These are phyloP conservation scores for Dendrocalamus sinicus DNA, from an alignment of 176 grass and related monocot species.

Conservation along the genomic window DNA sequence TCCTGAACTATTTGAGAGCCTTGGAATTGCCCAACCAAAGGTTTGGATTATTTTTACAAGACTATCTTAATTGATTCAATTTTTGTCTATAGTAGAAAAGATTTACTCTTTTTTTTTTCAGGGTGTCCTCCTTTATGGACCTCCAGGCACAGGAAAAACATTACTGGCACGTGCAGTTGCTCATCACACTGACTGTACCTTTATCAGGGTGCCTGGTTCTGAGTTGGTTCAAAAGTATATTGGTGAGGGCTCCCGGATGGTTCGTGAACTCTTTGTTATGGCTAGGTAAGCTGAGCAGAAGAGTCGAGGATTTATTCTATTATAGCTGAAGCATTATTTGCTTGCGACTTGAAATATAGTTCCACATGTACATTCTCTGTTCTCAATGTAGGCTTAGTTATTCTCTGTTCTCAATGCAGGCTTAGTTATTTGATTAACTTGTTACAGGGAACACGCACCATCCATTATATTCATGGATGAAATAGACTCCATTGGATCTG, in stretches of 20 bases:
- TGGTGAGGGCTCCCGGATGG: conserved; percentile 97
- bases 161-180: conserved; percentile 93
- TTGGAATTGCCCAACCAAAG: conserved; percentile 99
- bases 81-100: not conserved
- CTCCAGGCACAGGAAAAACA: conserved; percentile 96
- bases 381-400: conserved; percentile 32
- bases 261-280: conserved; percentile 98
- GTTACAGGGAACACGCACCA: conserved; percentile 87
- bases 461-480: conserved; percentile 99
- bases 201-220: conserved; percentile 98
- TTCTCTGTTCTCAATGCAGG: not conserved
- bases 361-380: not conserved
- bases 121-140: conserved; percentile 98
- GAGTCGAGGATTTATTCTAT: not conserved
- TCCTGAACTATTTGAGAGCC: conserved; percentile 95
- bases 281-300: conserved; percentile 67
- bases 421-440: conserved; percentile 43
- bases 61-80: not conserved
- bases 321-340: conserved; percentile 2
- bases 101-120: conserved; percentile 44
- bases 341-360: conserved; percentile 11
- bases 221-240: conserved; percentile 99
- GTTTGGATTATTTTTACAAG: conserved; percentile 38
- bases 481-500: conserved; percentile 95
- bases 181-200: conserved; percentile 98